A percentile compares a stretch with the other conserved stretches of the same genome.
Evolutionary conservation across 75 land plant species (phyloP).

Genomic region (Isoetes taiwanensis): DNA sequence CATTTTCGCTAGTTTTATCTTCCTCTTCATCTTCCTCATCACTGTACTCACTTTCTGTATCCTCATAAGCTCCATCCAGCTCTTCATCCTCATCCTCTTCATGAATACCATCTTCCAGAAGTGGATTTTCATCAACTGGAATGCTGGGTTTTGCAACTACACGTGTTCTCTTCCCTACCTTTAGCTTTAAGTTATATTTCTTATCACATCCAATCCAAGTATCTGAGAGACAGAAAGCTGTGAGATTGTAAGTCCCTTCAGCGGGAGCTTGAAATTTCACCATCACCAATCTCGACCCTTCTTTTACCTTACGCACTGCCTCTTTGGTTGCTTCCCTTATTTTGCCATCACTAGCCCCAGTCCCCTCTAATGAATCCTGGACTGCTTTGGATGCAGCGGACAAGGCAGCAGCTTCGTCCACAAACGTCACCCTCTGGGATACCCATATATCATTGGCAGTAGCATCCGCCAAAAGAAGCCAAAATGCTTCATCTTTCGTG

Average conservation of each 20-base stretch:
- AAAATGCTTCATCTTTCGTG: constrained; percentile 72
- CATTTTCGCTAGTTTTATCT: too few relatives aligned
- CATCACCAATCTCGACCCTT: constrained; percentile 66
- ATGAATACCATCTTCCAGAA: too few relatives aligned
- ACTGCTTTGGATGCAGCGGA: constrained; percentile 67
- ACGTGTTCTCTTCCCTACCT: too few relatives aligned
- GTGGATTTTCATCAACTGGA: too few relatives aligned
- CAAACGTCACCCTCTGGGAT: constrained; percentile 65
- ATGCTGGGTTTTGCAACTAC: too few relatives aligned
- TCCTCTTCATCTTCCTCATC: too few relatives aligned
- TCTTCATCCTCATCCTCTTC: too few relatives aligned
- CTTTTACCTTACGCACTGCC: constrained; percentile 48
- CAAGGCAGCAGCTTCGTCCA: constrained; percentile 71
- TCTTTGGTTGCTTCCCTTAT: constrained; percentile 49
- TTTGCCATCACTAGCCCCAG: constrained; percentile 56
- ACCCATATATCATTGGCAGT: constrained; percentile 69
- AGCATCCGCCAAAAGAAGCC: constrained; percentile 78
- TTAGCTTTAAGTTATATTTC: constrained; percentile 32
- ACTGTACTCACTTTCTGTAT: too few relatives aligned
- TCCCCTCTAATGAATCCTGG: constrained; percentile 59
- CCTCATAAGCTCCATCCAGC: too few relatives aligned
- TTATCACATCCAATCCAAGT: constrained; percentile 87
- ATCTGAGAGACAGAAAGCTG: constrained; percentile 64
- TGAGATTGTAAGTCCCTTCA: constrained; percentile 74
- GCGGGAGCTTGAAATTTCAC: constrained; percentile 80